Evolutionary conservation across 805 yeast species (phyloP), one percentile per base, ranked within the genome.

Genomic region (Groenewaldozyma salmanticensis): DNA sequence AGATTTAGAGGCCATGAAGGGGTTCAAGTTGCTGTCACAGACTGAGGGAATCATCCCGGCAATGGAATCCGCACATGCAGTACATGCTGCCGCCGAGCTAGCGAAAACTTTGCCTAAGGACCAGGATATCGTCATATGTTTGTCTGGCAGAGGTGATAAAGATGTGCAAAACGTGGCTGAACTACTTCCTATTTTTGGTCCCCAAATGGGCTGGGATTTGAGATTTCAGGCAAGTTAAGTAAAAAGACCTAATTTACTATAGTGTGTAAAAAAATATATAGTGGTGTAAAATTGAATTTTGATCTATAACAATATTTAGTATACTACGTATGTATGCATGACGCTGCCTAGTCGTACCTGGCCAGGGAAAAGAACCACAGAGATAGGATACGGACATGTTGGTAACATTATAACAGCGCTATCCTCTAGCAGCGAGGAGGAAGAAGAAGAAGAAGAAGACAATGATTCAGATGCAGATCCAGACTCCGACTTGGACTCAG

Each of bases 31-130:
- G 37, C 70, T 92, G 48, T 81, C 95, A 21, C 94, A 92, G 67
- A 72, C 84, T 51, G 99, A 92, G 66, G 99, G 99, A 65, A 92
- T 92, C 53, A 92, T 92, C 54, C 98, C 99, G 35, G 99, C 99
- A 20, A 74, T 92, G 60, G 99, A 92, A 67, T 85, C 96, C 1
- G 82, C 97, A 9, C 99, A 92, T 61, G 99, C 99, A 32, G 77
- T 92, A 41, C 83, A 71, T 58, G 96, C 96, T 53, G 99, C 88
- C 37, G 70, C 84, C 46, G 75, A 87, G 64, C 71, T 84, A 38
- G 98, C 99, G 22, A 78, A 85, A 68, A 80, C 78, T 15, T 71
- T 92, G 81, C 59, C 72, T 19, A 72, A 78, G 50, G 95, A 82
- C 51, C 73, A 87, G 65, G 77, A 86, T 58, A 68, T 92, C 44